phyloP scores from a whole-genome alignment of 1,284 basidiomycete genomes.

The Marasmius sp. region DNA sequence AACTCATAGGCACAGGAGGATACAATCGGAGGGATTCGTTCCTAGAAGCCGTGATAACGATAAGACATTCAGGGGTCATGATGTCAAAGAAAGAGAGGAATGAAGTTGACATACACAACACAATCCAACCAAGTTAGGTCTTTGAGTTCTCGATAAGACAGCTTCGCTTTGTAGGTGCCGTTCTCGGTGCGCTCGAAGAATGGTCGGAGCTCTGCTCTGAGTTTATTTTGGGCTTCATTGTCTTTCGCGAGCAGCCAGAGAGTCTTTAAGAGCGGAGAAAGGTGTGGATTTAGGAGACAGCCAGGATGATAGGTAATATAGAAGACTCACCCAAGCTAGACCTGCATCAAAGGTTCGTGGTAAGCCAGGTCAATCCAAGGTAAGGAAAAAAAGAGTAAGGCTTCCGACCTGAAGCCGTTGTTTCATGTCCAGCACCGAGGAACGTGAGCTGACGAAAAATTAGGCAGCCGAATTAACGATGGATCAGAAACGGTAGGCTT shows the following conservation, averaged over 20 bases:
- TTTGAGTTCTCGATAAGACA: slow-evolving; percentile 41
- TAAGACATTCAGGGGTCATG: too few species aligned
- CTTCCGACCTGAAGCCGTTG: slow-evolving; percentile 41
- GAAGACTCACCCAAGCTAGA: slow-evolving; percentile 3
- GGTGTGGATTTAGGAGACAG: not conserved
- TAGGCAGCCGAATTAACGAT: not conserved
- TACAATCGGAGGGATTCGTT: slow-evolving; percentile 41
- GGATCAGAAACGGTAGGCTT: slow-evolving; percentile 12
- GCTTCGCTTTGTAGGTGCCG: not conserved
- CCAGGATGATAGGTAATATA: not conserved
- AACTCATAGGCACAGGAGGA: slow-evolving; percentile 47
- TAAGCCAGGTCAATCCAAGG: not conserved
- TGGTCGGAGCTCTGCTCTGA: slow-evolving; percentile 43
- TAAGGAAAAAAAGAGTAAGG: not conserved
- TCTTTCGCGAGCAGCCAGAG: slow-evolving; percentile 38
- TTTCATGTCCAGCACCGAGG: slow-evolving; percentile 52
- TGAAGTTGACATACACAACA: slow-evolving; percentile 37
- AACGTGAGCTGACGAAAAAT: slow-evolving; percentile 39
- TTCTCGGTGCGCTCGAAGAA: slow-evolving; percentile 34
- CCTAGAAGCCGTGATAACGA: slow-evolving; percentile 11
- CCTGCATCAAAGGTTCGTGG: not conserved
- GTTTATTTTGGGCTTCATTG: slow-evolving; percentile 35
- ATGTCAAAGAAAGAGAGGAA: not conserved
- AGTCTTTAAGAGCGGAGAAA: slow-evolving; percentile 24
- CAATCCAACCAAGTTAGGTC: slow-evolving; percentile 46